Evolutionary conservation across 1,284 basidiomycete species (phyloP).

Genomic region (Pisolithus thermaeus): DNA sequence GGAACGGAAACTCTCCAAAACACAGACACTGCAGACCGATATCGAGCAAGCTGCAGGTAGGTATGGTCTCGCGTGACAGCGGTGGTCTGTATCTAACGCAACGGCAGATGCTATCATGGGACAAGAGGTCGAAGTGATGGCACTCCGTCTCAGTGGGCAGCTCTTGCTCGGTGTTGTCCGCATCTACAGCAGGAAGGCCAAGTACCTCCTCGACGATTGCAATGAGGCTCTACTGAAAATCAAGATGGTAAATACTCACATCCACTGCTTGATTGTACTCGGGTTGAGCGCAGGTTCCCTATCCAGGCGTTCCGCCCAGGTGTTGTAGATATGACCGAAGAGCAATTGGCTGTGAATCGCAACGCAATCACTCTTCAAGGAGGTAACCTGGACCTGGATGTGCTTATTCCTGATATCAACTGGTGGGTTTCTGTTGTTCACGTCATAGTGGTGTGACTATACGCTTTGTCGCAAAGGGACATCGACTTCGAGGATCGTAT

Average conservation of each 20-base stretch:
- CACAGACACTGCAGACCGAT: constrained; percentile 89
- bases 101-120: constrained; percentile 81
- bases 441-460: constrained; percentile 1
- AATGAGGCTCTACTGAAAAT: constrained; percentile 95
- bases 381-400: constrained; percentile 68
- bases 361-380: constrained; percentile 83
- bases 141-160: constrained; percentile 91
- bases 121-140: constrained; percentile 85
- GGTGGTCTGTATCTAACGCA: not conserved
- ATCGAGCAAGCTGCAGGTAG: constrained; percentile 89
- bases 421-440: constrained; percentile 42
- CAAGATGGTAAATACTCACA: constrained; percentile 69
- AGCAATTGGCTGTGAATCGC: constrained; percentile 82
- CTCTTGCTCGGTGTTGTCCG: constrained; percentile 93
- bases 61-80: constrained; percentile 19
- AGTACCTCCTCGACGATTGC: constrained; percentile 96
- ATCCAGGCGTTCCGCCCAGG: constrained; percentile 88
- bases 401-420: constrained; percentile 77
- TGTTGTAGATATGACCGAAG: constrained; percentile 90
- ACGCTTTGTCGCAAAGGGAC: constrained; percentile 44
- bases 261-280: not conserved
- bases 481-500: constrained; percentile 69
- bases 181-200: constrained; percentile 96
- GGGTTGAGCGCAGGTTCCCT: not conserved
- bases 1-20: constrained; percentile 96